Base-by-base conservation (phyloP, 2,329 filamentous ascomycete species). In the Thielaviopsis ethacetica region DNA sequence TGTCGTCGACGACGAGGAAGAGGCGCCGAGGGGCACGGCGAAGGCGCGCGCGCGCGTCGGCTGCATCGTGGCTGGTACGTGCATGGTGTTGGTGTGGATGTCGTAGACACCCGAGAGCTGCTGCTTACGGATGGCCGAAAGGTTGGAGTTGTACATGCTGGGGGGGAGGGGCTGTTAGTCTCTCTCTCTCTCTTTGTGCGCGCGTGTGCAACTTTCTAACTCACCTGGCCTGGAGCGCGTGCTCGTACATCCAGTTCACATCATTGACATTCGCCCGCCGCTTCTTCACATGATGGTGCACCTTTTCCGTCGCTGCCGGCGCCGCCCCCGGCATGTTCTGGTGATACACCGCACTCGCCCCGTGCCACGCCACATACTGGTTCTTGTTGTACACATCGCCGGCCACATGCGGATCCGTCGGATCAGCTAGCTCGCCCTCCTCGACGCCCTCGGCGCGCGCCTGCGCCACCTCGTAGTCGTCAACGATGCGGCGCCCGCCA, bases 361-460 rank as follows among this genome's bases (percentile, higher is more conserved):
- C 93, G 69, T 95, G 91, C 93, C 93, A 98, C 27, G 93, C 93
- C 27, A 98, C 93, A 68, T 96, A 98, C 70, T 96, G 91, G 68
- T 98, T 98, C 73, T 91, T 90, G 76, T 98, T 96, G 77, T 98
- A 98, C n/a, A 84, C 78, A 68, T 94, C 86, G 47, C 85, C 87
- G 9, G 80, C 79, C 26, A 90, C 80, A 50, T 91, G 79, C 10
- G 78, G 79, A 70, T 98, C 93, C 62, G 90, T 85, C 0, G 91
- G 91, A 67, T 97, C 93, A 19, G 91, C 93, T 24, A 97, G 69
- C 68, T 95, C 89, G 63, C 93, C 93, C 69, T 96, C 91, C 2
- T 88, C 79, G 26, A 84, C 84, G 22, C 91, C 91, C 56, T 88
- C 83, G 54, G 84, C 85, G 54, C 83, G 81, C 34, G 85, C 85